Evolutionary conservation across 2,329 filamentous ascomycete genomes (phyloP).

Genomic region (Elsinoe ampelina): DNA sequence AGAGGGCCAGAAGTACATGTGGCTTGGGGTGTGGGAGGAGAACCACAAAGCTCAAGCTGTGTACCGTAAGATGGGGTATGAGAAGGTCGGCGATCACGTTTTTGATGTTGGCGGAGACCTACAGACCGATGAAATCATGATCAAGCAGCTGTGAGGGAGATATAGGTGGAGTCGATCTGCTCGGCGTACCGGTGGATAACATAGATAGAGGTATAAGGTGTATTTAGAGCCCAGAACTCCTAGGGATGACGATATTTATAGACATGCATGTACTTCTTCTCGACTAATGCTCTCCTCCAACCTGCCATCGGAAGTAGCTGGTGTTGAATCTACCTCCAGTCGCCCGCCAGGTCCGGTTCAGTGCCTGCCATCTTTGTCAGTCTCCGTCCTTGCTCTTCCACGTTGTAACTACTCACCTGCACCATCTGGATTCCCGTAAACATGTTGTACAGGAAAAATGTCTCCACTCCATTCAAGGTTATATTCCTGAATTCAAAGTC

Average conservation of each 20-base stretch:
- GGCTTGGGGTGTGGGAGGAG: slow-evolving; percentile 43
- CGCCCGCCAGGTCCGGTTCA: slow-evolving; percentile 40
- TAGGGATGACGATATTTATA: neutral
- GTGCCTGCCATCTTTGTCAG: slow-evolving; percentile 24
- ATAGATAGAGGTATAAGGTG: neutral
- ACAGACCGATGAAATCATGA: slow-evolving; percentile 38
- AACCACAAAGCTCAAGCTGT: slow-evolving; percentile 32
- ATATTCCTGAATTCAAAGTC: slow-evolving; percentile 35
- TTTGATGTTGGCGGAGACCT: slow-evolving; percentile 35
- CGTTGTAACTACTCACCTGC: slow-evolving; percentile 28
- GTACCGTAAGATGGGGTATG: slow-evolving; percentile 37
- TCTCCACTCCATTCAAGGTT: slow-evolving; percentile 37
- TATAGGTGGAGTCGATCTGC: neutral
- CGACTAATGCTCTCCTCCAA: slow-evolving; percentile 45
- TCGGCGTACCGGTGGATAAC: neutral
- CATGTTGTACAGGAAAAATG: slow-evolving; percentile 42
- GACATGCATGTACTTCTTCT: neutral
- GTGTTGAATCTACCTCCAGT: slow-evolving; percentile 43
- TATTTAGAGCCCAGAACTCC: neutral
- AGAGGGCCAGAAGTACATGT: slow-evolving; percentile 33
- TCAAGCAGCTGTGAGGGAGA: slow-evolving; percentile 21
- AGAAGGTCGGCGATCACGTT: slow-evolving; percentile 32
- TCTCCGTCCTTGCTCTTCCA: neutral
- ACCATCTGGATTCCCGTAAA: slow-evolving; percentile 40
- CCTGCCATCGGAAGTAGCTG: slow-evolving; percentile 41